Conservation (phyloP, 2,329 filamentous ascomycete genomes). For the Aspergillus quadrilineatus region DNA sequence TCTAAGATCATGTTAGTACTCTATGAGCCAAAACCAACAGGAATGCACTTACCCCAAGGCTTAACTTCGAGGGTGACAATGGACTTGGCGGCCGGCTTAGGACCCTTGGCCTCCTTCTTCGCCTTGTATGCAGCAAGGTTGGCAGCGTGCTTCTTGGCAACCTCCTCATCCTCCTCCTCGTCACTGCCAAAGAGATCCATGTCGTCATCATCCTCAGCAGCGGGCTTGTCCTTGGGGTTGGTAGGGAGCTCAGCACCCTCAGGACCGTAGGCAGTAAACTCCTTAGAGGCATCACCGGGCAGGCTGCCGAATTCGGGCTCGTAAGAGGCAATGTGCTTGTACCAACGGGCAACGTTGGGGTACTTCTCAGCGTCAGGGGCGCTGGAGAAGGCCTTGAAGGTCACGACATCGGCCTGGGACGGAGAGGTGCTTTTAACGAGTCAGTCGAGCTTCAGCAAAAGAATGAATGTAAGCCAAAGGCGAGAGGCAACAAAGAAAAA, state of each 20-base stretch:
- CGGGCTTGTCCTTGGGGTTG: constrained; percentile 80
- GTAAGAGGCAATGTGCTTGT: constrained; percentile 95
- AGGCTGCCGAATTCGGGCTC: constrained; percentile 90
- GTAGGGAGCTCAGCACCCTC: constrained; percentile 73
- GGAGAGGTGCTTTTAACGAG: constrained; percentile 56
- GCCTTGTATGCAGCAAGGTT: constrained; percentile 89
- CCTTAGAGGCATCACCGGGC: constrained; percentile 84
- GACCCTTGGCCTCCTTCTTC: constrained; percentile 87
- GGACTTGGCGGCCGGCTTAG: constrained; percentile 91
- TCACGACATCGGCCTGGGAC: constrained; percentile 92
- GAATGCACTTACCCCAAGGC: constrained; percentile 81
- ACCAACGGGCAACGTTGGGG: constrained; percentile 94
- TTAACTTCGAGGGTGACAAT: constrained; percentile 95
- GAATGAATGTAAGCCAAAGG: neutral
- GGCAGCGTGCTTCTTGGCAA: constrained; percentile 78
- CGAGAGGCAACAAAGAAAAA: constrained; percentile 16
- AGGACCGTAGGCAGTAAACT: constrained; percentile 87
- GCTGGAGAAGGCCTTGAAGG: constrained; percentile 83
- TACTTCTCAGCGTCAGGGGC: constrained; percentile 80
- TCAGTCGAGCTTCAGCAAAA: constrained; percentile 13
- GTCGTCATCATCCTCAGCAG: constrained; percentile 68
- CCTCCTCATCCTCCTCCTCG: constrained; percentile 89
- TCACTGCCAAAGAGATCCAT: constrained; percentile 92
- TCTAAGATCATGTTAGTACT: constrained; percentile 51
- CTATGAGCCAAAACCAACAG: neutral